phyloP scores from a whole-genome alignment of 2,329 filamentous ascomycete species.

The Colletotrichum tanaceti region DNA sequence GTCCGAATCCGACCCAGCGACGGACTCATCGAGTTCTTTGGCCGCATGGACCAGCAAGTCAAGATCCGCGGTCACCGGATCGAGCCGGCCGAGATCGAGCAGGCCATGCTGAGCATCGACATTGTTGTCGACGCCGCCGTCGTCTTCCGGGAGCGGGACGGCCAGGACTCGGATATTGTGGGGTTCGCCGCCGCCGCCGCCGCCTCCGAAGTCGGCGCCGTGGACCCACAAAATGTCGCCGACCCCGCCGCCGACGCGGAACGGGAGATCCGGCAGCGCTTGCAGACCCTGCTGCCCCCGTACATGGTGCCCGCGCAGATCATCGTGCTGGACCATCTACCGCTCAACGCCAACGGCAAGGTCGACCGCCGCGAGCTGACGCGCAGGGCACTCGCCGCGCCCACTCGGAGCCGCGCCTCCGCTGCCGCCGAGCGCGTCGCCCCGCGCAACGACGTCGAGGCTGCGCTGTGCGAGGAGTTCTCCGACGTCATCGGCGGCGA shows the following conservation, averaged over 20 bases:
- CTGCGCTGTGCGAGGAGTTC: conserved; percentile 24
- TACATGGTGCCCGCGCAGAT: conserved; percentile 47
- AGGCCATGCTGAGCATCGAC: conserved; percentile 36
- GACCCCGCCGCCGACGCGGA: not conserved
- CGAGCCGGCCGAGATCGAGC: conserved; percentile 47
- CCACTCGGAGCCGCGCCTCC: not conserved
- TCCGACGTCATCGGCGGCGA: conserved; percentile 17
- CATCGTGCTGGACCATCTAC: conserved; percentile 43
- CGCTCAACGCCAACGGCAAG: conserved; percentile 45
- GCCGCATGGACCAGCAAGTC: conserved; percentile 47
- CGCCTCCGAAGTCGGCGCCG: not conserved
- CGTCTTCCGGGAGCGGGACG: conserved; percentile 28
- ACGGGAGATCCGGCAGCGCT: not conserved
- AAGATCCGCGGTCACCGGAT: conserved; percentile 49
- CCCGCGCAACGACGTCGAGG: conserved; percentile 42
- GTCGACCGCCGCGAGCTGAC: conserved; percentile 41
- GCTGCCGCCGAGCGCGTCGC: not conserved
- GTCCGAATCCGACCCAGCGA: conserved; percentile 29
- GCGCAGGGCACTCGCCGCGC: not conserved
- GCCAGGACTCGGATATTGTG: conserved; percentile 8
- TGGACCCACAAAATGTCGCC: not conserved
- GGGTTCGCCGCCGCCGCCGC: not conserved
- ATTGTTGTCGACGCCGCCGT: conserved; percentile 41
- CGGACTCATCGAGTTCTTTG: conserved; percentile 45
- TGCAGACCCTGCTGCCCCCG: conserved; percentile 1